phyloP scores from a whole-genome alignment of 257 asterid species.

The Ligustrum vulgare region DNA sequence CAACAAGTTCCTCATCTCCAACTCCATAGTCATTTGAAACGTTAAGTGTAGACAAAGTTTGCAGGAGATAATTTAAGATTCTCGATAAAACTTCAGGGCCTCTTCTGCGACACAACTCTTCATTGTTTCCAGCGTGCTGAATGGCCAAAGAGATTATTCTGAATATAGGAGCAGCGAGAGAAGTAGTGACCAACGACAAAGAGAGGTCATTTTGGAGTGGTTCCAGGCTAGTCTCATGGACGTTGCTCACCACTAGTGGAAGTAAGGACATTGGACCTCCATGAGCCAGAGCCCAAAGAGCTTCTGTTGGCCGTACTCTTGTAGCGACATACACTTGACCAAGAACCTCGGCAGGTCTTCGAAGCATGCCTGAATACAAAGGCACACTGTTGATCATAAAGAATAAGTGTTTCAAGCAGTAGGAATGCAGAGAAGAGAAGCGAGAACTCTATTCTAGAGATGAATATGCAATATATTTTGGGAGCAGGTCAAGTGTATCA shows the following conservation, averaged over 20 bases:
- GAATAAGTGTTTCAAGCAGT: slow-evolving; percentile 23
- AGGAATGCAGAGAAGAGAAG: slow-evolving; percentile 22
- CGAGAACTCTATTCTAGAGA: slow-evolving; percentile 9
- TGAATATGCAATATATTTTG: slow-evolving; percentile 6
- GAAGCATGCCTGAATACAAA: slow-evolving; percentile 64
- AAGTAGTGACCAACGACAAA: slow-evolving; percentile 65
- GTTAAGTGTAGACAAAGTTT: slow-evolving; percentile 69
- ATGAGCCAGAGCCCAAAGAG: slow-evolving; percentile 95
- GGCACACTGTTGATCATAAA: slow-evolving; percentile 22
- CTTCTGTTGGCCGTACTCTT: slow-evolving; percentile 90
- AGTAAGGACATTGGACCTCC: slow-evolving; percentile 96
- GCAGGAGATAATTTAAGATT: slow-evolving; percentile 85
- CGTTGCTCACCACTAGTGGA: slow-evolving; percentile 81
- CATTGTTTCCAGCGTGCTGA: slow-evolving; percentile 86
- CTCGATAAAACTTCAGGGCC: slow-evolving; percentile 96
- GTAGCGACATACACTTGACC: slow-evolving; percentile 98
- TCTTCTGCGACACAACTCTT: slow-evolving; percentile 80
- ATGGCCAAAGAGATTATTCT: slow-evolving; percentile 89
- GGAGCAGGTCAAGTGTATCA: slow-evolving; percentile 14
- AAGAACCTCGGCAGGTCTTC: slow-evolving; percentile 98
- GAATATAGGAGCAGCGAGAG: slow-evolving; percentile 90
- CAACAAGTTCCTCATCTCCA: slow-evolving; percentile 88
- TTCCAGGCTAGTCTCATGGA: slow-evolving; percentile 82
- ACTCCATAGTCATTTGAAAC: slow-evolving; percentile 63
- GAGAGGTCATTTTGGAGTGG: slow-evolving; percentile 74